A percentile compares a stretch with the other conserved stretches of the same genome.
These are phyloP conservation scores for Kalmusia sp. DNA, from an alignment of 2,329 filamentous ascomycete genomes.

Conservation along the genomic window DNA sequence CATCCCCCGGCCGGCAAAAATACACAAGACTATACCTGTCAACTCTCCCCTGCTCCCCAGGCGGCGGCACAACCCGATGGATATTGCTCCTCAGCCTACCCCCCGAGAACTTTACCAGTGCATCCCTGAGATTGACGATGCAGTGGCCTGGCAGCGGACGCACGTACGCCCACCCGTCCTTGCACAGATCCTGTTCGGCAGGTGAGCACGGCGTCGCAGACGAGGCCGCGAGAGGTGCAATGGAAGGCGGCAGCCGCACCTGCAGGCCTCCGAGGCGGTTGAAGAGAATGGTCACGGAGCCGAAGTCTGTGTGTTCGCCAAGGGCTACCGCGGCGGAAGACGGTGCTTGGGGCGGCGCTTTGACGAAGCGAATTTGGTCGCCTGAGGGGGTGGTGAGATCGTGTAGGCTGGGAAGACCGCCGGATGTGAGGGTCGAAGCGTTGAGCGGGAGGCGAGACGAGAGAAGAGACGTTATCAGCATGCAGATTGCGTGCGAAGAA, in stretches of 20 bases:
- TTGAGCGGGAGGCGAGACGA: conserved; percentile 53
- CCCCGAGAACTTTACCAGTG: conserved; percentile 54
- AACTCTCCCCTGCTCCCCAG: conserved; percentile 50
- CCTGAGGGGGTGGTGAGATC: conserved; percentile 52
- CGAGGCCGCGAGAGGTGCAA: conserved; percentile 11
- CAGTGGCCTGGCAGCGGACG: conserved; percentile 57
- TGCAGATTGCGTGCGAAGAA: conserved; percentile 55
- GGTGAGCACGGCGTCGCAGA: background rate
- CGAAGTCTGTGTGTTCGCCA: conserved; percentile 65
- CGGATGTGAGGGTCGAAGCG: conserved; percentile 22
- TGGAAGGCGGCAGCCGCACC: conserved; percentile 53
- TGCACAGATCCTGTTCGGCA: conserved; percentile 22
- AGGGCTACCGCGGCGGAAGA: conserved; percentile 53
- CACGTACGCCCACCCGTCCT: conserved; percentile 59
- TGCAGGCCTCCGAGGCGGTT: conserved; percentile 64
- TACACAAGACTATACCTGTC: conserved; percentile 62
- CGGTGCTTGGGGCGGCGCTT: conserved; percentile 55
- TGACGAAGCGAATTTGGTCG: conserved; percentile 63
- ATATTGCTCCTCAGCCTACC: conserved; percentile 51
- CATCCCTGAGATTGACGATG: conserved; percentile 58
- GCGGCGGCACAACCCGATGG: conserved; percentile 59
- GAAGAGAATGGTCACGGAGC: conserved; percentile 63
- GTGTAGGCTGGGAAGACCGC: conserved; percentile 57
- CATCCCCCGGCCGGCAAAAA: conserved; percentile 57
- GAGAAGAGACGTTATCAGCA: conserved; percentile 53